These are phyloP conservation scores for Oryza longistaminata DNA, from an alignment of 176 grass and related monocot species.

Conservation along the genomic window DNA sequence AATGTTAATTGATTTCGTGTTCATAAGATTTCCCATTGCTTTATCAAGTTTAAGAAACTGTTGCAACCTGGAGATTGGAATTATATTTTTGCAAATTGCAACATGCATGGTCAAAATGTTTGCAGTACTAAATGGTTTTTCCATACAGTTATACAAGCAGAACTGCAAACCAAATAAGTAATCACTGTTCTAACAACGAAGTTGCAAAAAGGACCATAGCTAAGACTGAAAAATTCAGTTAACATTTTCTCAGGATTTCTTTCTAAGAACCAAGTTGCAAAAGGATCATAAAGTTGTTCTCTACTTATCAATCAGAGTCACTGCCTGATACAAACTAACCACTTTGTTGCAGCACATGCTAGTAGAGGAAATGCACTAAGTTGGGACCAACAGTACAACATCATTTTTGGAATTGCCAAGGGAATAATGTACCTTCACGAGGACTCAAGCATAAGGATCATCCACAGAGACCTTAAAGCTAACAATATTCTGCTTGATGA, in stretches of 20 bases:
- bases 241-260: neutral
- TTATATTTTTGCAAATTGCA: neutral
- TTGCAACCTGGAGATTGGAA: neutral
- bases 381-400: constrained; percentile 37
- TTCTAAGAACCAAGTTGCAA: neutral
- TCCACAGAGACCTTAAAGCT: constrained; percentile 49
- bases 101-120: neutral
- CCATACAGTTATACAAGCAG: neutral
- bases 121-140: neutral
- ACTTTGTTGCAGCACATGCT: constrained; percentile 8
- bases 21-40: neutral
- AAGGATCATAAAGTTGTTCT: neutral
- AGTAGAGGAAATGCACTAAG: constrained; percentile 22
- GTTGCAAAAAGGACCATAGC: neutral
- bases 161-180: neutral
- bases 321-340: neutral
- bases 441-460: constrained; percentile 50
- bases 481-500: constrained; percentile 43
- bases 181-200: neutral
- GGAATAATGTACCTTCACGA: constrained; percentile 55
- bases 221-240: neutral
- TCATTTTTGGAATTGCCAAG: constrained; percentile 47
- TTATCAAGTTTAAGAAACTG: neutral
- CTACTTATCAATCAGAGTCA: neutral
- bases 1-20: neutral